Evolutionary conservation across 1,284 basidiomycete genomes (phyloP), one percentile per base, ranked within the genome.

Genomic region (Ustilago trichophora): DNA sequence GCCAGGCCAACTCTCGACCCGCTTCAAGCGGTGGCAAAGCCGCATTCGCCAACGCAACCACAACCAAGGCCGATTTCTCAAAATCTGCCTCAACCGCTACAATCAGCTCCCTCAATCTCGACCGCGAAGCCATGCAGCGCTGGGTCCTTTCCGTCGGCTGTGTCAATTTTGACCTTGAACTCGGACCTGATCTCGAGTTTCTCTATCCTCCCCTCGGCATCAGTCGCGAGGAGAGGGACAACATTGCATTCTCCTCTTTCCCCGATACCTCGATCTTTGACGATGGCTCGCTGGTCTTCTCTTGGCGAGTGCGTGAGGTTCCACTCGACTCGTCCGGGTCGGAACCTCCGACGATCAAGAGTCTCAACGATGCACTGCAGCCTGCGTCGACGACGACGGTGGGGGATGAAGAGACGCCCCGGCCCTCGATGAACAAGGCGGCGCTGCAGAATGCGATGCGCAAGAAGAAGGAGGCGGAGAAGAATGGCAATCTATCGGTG

Each of bases 201-300:
- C 84, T 89, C 64, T 90, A 87, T 77, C 92, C 87, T 41, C 86
- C 85, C 6, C 83, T 87, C 22, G 84, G 82, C 66, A 84, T 95
- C 56, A 87, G 84, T 45, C 85, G 85, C 66, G 84, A 83, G 33
- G 92, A 90, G 82, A 86, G 84, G 62, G 91, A 90, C 70, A 96
- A 94, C 76, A 89, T 96, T 32, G 92, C 93, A 6, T 98, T 98
- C 83, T 93, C 91, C 0, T 89, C 92, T 0, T 93, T 98, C 76
- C 95, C 95, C 0, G 94, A 97, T 76, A 93, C 92, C 10, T 70
- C 79, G 6, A 80, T 81, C 37, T 81, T 80, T 36, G 75, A 76
- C 26, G 69, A 76, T 40, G 78, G 78, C 25, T 69, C 44, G 19
- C 57, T 68, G 29, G 72, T 71, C 40, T 80, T 78, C 37, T 81